phyloP scores from a whole-genome alignment of 2,329 filamentous ascomycete species.

The Cercospora sp. region DNA sequence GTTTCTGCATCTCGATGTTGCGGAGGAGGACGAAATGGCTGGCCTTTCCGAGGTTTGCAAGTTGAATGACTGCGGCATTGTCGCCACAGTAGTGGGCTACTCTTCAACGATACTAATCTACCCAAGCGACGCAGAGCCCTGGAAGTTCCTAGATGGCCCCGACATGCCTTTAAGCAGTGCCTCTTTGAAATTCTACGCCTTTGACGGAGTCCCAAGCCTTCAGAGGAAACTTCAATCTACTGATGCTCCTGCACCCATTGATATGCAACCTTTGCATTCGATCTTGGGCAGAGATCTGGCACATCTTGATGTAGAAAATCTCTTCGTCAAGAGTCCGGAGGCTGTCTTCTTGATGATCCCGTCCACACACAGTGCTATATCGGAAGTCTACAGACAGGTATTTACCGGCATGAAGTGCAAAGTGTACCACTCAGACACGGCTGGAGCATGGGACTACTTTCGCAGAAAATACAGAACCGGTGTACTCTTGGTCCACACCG shows the following conservation, averaged over 20 bases:
- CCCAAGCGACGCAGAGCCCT: conserved; percentile 30
- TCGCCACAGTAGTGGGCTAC: conserved; percentile 21
- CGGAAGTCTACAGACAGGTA: conserved; percentile 24
- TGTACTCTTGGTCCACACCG: conserved; percentile 36
- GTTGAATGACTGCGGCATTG: conserved; percentile 24
- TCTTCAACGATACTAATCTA: conserved; percentile 31
- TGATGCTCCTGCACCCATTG: neutral
- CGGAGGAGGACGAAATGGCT: conserved; percentile 7
- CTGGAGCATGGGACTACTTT: conserved; percentile 35
- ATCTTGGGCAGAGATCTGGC: conserved; percentile 12
- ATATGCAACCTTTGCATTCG: neutral
- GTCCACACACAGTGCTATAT: conserved; percentile 21
- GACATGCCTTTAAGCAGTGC: conserved; percentile 7
- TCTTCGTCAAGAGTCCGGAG: conserved; percentile 7
- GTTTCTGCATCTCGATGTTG: conserved; percentile 2
- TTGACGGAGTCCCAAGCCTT: conserved; percentile 12
- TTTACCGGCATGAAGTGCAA: conserved; percentile 28
- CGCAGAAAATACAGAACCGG: conserved; percentile 13
- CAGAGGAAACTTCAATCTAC: neutral
- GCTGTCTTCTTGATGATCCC: conserved; percentile 36
- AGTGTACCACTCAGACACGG: conserved; percentile 29
- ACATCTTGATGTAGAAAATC: conserved; percentile 11
- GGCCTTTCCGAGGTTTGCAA: conserved; percentile 29
- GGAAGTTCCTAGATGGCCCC: conserved; percentile 29
- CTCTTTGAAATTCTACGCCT: conserved; percentile 20